These are phyloP conservation scores for Aurinia saxatilis DNA, from an alignment of 345 rosid species.

Conservation along the genomic window DNA sequence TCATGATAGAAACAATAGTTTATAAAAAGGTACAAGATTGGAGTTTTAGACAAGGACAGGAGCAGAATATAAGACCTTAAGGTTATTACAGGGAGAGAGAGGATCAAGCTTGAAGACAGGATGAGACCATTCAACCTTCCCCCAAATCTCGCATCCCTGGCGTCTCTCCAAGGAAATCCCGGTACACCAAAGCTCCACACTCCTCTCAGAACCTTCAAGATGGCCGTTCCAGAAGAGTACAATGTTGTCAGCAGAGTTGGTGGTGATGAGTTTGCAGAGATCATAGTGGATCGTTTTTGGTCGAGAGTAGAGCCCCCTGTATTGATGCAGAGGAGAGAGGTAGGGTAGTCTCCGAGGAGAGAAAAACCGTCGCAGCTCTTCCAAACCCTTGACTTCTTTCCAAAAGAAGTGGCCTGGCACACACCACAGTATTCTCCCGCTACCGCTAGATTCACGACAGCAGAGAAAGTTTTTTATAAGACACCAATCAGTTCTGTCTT, in stretches of 20 bases:
- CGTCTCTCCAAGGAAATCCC: neutral
- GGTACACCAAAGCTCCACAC: neutral
- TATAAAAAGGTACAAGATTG: too few relatives aligned
- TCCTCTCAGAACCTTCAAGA: neutral
- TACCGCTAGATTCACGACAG: neutral
- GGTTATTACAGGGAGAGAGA: neutral
- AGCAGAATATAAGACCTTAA: neutral
- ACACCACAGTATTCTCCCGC: neutral
- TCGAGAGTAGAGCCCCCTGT: too few relatives aligned
- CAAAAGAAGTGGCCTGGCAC: neutral
- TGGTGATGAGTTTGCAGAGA: neutral
- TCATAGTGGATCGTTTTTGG: neutral
- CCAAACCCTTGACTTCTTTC: conserved; percentile 9
- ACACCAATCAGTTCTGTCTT: neutral
- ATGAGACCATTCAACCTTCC: neutral
- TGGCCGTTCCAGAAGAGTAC: neutral
- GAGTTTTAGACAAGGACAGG: neutral
- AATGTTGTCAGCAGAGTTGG: neutral
- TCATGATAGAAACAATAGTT: too few relatives aligned
- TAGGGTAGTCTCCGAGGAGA: neutral
- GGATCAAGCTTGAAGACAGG: neutral
- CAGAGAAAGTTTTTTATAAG: neutral
- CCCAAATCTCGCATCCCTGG: neutral
- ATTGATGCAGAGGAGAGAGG: too few relatives aligned
- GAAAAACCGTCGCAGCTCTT: neutral